A percentile compares a stretch with the other conserved stretches of the same genome.
Conservation (phyloP, 2,329 filamentous ascomycete species). For the Phyllosticta ampelicida region DNA sequence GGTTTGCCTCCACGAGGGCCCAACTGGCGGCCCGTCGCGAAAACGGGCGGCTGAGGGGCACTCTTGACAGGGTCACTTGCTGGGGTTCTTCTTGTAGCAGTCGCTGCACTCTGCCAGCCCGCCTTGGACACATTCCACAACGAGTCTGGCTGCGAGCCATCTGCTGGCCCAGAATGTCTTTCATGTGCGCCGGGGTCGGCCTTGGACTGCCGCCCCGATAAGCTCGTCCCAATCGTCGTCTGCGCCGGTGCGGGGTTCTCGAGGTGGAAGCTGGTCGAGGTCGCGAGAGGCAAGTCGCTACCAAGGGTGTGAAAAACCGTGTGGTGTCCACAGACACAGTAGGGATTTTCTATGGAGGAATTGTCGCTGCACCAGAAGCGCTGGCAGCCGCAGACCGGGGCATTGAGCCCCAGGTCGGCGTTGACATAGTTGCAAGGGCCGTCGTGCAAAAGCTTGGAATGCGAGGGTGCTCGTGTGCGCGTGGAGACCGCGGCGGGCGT, state of each 20-base stretch:
- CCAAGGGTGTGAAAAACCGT: slow-evolving; percentile 44
- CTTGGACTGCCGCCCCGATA: neutral
- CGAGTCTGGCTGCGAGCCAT: neutral
- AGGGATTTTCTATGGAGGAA: slow-evolving; percentile 23
- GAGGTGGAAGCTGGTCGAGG: neutral
- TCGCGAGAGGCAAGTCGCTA: neutral
- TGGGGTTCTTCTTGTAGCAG: neutral
- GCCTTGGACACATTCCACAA: neutral
- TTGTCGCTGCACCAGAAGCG: slow-evolving; percentile 39
- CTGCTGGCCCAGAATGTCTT: neutral
- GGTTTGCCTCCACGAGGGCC: slow-evolving; percentile 9
- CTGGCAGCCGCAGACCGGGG: slow-evolving; percentile 41
- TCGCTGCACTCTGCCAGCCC: neutral
- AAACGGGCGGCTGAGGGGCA: neutral
- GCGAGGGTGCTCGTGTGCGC: slow-evolving; percentile 13
- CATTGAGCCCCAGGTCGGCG: slow-evolving; percentile 30
- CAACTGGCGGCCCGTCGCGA: neutral
- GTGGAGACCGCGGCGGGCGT: slow-evolving; percentile 12
- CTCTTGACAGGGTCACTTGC: neutral
- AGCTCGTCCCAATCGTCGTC: neutral
- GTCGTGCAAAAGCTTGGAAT: slow-evolving; percentile 29
- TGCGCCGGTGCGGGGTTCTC: neutral
- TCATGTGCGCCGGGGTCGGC: neutral
- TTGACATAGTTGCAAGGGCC: slow-evolving; percentile 45
- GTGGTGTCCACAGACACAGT: slow-evolving; percentile 47